Evolutionary conservation across 495 filamentous ascomycete genomes (phyloP), one percentile per base, ranked within the genome.

Genomic region (Hyaloscypha finlandica): DNA sequence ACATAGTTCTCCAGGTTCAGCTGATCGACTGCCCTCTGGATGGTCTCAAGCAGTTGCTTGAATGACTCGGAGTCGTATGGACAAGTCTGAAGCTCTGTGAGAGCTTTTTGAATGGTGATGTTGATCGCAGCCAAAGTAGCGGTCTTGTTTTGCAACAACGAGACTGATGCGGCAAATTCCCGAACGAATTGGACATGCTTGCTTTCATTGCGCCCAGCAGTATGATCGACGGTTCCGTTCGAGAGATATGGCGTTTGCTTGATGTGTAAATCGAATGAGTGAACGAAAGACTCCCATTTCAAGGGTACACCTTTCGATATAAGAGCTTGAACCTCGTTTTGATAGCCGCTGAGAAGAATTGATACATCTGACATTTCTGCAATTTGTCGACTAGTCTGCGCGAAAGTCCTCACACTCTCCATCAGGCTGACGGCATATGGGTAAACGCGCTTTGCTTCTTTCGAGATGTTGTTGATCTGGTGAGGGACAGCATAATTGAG

Each of bases 341-440:
- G 88, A 70, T 98, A 96, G 32, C 95, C 93, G 71, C 89, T 92
- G 19, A 99, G 81, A 5, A 99, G 80, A 45, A 96, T 89, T 3
- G 92, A 86, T 35, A 96, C 92, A 67, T 94, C 90, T 8, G 88
- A 82, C 90, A 98, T 93, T 42, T 90, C 86, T 22, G 81, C 77
- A 64, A 99, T 96, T 59, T 87, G 85, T 25, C 91, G 88, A 65
- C 85, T 90, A 1, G 92, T 97, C 78, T 99, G 95, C 4, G 91
- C 82, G 72, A 94, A 88, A 0, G 92, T 97, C 57, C 93, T 86
- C 11, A 97, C 91, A 73, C 91, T 97, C 78, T 99, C 95, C 94
- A 99, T 99, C 71, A 99, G 77, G 73, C 93, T 97, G 64, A 98
- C 93, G 22, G 95, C 95, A 74, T 94, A 98, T 2, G 95, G 95